These are phyloP conservation scores for Cyberlindnera xishuangbannaensis DNA, from an alignment of 805 yeast species.

Conservation along the genomic window DNA sequence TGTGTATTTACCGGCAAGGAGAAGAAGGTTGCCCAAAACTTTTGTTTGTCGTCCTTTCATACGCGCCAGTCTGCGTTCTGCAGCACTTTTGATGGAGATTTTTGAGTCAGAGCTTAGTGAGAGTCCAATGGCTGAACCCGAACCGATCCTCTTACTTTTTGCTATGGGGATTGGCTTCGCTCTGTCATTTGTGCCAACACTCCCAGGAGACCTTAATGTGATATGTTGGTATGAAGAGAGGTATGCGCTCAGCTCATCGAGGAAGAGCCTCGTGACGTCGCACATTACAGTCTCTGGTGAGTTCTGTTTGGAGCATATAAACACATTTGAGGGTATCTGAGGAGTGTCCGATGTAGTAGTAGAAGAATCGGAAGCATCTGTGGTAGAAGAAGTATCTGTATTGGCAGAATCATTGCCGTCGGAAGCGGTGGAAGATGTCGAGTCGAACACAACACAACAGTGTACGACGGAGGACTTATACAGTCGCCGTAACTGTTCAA, in stretches of 20 bases:
- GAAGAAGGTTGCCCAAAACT: conserved; percentile 66
- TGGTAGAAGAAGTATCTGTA: too few species aligned
- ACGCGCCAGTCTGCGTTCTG: conserved; percentile 35
- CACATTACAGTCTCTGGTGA: conserved; percentile 59
- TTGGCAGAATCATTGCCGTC: too few species aligned
- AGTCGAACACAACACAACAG: conserved; percentile 45
- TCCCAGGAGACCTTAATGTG: conserved; percentile 77
- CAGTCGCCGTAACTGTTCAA: conserved; percentile 36
- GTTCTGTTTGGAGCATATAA: conserved; percentile 19
- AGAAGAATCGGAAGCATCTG: too few species aligned
- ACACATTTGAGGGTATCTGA: too few species aligned
- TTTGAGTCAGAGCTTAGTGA: conserved; percentile 21
- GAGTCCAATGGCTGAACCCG: conserved; percentile 21
- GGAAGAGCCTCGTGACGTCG: conserved; percentile 60
- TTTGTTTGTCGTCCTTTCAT: conserved; percentile 72
- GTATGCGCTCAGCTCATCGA: conserved; percentile 58
- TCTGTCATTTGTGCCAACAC: conserved; percentile 47
- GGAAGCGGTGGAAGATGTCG: neutral
- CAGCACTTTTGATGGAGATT: conserved; percentile 28
- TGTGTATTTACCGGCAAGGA: conserved; percentile 71
- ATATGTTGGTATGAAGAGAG: conserved; percentile 74
- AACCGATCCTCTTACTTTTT: conserved; percentile 36
- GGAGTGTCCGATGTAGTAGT: too few species aligned
- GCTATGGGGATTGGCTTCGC: conserved; percentile 27
- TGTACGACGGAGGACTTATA: conserved; percentile 53